Evolutionary conservation across 2,329 filamentous ascomycete species (phyloP).

Genomic region (Stagonosporopsis chrysanthemi): DNA sequence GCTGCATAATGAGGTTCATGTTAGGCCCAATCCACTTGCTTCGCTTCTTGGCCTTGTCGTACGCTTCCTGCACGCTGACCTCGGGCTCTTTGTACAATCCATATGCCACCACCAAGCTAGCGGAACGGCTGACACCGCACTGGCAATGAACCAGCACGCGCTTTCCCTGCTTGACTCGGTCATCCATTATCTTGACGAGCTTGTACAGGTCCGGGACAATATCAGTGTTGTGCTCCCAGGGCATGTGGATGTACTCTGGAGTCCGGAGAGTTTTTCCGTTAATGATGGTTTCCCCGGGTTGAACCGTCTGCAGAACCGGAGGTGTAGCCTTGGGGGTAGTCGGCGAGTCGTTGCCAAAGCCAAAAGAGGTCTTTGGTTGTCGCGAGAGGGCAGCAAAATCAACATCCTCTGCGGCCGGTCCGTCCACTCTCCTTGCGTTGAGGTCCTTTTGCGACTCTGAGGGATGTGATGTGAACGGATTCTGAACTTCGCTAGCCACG

Average conservation of each 20-base stretch:
- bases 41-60: constrained; percentile 79
- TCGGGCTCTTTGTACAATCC: constrained; percentile 80
- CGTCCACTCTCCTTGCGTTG: constrained; percentile 46
- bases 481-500: constrained; percentile 80
- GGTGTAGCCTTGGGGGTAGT: constrained; percentile 61
- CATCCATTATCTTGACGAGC: constrained; percentile 79
- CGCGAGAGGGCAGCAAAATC: constrained; percentile 46
- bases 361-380: constrained; percentile 35
- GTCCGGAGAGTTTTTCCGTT: constrained; percentile 48
- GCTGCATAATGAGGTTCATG: constrained; percentile 89
- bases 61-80: constrained; percentile 81
- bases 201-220: constrained; percentile 79
- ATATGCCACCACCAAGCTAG: constrained; percentile 86
- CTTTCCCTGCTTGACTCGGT: constrained; percentile 74
- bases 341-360: constrained; percentile 49
- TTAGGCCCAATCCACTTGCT: constrained; percentile 91
- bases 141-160: constrained; percentile 85
- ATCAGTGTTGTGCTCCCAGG: constrained; percentile 88
- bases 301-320: constrained; percentile 50
- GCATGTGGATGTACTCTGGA: constrained; percentile 86
- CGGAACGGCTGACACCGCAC: constrained; percentile 84
- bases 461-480: constrained; percentile 66
- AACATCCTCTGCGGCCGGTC: constrained; percentile 45
- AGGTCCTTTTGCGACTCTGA: constrained; percentile 44
- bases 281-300: constrained; percentile 36